Percentiles rank a stretch among this genome's conserved stretches.
Conservation (phyloP, 306 rosid genomes). For the Inga laurina region DNA sequence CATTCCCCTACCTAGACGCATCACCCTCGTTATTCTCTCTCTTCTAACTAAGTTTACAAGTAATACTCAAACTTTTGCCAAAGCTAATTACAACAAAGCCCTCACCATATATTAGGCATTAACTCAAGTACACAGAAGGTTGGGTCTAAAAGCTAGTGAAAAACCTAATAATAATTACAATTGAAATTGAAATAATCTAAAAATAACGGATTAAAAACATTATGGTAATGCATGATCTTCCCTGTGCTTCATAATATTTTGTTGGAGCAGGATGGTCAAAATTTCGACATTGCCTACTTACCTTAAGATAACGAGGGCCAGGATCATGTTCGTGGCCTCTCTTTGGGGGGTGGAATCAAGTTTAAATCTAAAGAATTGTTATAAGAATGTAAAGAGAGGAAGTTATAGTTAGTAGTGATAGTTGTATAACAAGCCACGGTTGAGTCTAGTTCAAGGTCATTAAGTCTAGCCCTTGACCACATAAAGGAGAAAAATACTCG, state of each 20-base stretch:
- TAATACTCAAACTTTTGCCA: too few relatives aligned
- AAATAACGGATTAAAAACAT: neutral
- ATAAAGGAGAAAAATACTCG: neutral
- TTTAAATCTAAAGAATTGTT: neutral
- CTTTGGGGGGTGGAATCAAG: slow-evolving; percentile 4
- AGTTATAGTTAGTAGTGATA: too few relatives aligned
- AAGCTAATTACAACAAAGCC: too few relatives aligned
- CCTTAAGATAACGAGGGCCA: neutral
- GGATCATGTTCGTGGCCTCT: neutral
- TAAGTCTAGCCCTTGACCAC: neutral
- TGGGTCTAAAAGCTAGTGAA: neutral
- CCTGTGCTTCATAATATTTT: neutral
- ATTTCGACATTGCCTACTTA: neutral
- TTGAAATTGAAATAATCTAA: neutral
- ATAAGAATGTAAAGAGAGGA: neutral
- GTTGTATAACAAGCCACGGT: neutral
- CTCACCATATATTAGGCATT: neutral
- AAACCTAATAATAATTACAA: neutral
- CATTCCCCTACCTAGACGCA: neutral
- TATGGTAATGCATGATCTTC: neutral
- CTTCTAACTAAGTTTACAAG: neutral
- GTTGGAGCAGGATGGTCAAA: neutral
- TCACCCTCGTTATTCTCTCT: neutral
- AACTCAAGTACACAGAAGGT: neutral
- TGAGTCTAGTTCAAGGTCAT: neutral